Evolutionary conservation across 495 filamentous ascomycete species (phyloP).

Genomic region (Penicillium daleae): DNA sequence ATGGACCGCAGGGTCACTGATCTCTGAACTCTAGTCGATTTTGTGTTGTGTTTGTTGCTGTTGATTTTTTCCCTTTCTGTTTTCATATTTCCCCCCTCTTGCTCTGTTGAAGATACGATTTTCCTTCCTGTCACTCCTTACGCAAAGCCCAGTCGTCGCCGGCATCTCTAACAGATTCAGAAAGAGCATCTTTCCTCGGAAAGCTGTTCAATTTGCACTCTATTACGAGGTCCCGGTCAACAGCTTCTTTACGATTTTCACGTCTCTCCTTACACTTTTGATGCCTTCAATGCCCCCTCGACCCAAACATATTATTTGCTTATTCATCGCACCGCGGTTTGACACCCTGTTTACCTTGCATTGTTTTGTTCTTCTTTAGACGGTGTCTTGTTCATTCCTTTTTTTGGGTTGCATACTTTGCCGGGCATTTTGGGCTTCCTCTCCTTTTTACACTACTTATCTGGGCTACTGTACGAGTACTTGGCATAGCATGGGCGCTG

Average conservation of each 20-base stretch:
- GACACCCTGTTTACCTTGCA: conserved; percentile 22
- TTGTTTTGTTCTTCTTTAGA: conserved; percentile 35
- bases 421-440: conserved; percentile 46
- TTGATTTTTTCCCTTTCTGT: conserved; percentile 26
- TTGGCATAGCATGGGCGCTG: conserved; percentile 50
- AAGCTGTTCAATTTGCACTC: no score
- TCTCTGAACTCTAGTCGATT: conserved; percentile 19
- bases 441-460: conserved; percentile 36
- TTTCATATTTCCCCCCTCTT: conserved; percentile 34
- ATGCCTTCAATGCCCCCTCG: conserved; percentile 43
- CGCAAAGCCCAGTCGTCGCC: conserved; percentile 37
- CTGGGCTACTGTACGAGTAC: conserved; percentile 46
- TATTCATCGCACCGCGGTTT: conserved; percentile 19
- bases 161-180: neutral
- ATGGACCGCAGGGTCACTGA: conserved; percentile 28
- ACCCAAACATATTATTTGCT: conserved; percentile 26
- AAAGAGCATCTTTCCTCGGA: neutral
- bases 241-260: conserved; percentile 38
- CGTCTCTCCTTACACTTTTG: conserved; percentile 46
- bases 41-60: conserved; percentile 19
- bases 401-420: conserved; percentile 36
- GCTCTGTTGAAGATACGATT: conserved; percentile 37
- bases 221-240: neutral
- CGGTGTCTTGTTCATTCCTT: conserved; percentile 49
- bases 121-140: conserved; percentile 45